Evolutionary conservation across 2,329 filamentous ascomycete genomes (phyloP), one percentile per base, ranked within the genome.

Genomic region (Didymella keratinophila): DNA sequence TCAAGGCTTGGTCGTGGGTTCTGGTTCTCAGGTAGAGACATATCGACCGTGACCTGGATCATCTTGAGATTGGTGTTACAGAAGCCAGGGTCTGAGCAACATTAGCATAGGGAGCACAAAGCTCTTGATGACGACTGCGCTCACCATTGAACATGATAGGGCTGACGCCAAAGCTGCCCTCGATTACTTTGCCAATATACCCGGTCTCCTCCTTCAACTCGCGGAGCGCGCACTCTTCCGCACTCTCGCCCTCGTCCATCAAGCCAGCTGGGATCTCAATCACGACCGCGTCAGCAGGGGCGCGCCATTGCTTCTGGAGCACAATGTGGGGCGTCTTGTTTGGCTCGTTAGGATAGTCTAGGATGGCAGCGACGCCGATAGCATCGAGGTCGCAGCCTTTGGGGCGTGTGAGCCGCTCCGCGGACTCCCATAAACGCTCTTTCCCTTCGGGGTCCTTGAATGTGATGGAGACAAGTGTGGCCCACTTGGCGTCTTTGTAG

Each of bases 21-120:
- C 71, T 88, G 84, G 71, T 94, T 94, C 67, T 87, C 87, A 0
- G 88, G 84, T 1, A 87, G 79, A 4, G 79, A 82, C 82, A 90
- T 86, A 74, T 94, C 89, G 62, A 94, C 85, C 1, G 81, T 84
- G 41, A 93, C 86, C 70, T 93, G 90, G 14, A 93, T 86, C 83
- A 89, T 88, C 53, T 83, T 82, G 37, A 79, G 68, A 51, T 78
- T 79, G 14, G 77, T 79, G 53, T 76, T 78, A 66, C 76, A 78
- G 64, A 78, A 79, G 4, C 77, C 77, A 0, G 77, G 77, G 60
- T 79, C 77, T 78, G 48, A 14, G 2, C 6, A 32, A 2, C 1
- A 11, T 52, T 6, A 63, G 28, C 12, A 20, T 12, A 5, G n/a
- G 7, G 11, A 30, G 3, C 20, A 18, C 3, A 18, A n/a, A 11